Evolutionary conservation across 176 grass and related monocot species (phyloP).

Genomic region (Hordeum marinum): DNA sequence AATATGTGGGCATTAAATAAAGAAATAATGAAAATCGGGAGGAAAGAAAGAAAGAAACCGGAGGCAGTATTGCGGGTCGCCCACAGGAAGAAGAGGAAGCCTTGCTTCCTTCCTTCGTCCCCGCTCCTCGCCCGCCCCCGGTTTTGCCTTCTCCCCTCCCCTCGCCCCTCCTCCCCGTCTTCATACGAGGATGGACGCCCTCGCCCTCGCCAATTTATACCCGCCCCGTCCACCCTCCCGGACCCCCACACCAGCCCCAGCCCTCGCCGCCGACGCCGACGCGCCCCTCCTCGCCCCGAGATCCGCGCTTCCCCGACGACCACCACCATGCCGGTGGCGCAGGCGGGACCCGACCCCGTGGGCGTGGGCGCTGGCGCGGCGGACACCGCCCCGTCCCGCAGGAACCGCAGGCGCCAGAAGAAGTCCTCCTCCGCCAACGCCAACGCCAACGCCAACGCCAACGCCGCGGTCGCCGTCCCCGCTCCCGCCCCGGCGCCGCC

Average conservation of each 20-base stretch:
- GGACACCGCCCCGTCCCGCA: conserved; percentile 7
- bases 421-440: background rate
- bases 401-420: conserved; percentile 29
- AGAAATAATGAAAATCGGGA: background rate
- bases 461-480: conserved; percentile 6
- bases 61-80: background rate
- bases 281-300: background rate
- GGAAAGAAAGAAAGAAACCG: background rate
- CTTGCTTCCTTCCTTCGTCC: too few species aligned
- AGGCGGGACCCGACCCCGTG: background rate
- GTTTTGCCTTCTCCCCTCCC: background rate
- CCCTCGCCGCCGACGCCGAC: background rate
- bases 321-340: conserved; percentile 29
- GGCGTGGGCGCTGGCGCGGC: background rate
- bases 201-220: background rate
- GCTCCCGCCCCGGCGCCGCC: background rate
- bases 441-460: background rate
- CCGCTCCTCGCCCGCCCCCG: background rate
- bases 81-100: background rate
- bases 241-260: background rate
- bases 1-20: background rate
- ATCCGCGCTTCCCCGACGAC: background rate
- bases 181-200: background rate
- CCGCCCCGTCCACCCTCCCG: background rate
- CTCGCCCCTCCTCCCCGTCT: background rate